Evolutionary conservation across 257 asterid species (phyloP), one percentile per base, ranked within the genome.

Genomic region (Nicotiana undulata): DNA sequence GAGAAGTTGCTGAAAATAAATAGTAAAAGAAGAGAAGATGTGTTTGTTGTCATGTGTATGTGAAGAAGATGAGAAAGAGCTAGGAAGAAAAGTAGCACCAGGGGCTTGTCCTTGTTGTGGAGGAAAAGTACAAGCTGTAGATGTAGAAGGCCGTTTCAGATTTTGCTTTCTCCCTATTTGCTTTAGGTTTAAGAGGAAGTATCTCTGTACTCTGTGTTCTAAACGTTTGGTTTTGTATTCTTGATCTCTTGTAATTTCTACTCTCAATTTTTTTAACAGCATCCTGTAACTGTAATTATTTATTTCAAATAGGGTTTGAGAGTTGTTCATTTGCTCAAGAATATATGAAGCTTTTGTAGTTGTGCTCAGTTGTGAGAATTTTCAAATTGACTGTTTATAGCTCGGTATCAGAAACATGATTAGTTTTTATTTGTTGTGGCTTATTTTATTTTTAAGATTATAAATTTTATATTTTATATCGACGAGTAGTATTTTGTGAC

Each of bases 61-160:
- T 79, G 82, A 66, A 17, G 84, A 86, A 83, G 90, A 86, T 81
- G 92, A 92, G 63, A 86, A 80, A 81, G 94, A 90, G 85, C 46
- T 90, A 1, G 87, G 89, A 51, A 80, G 90, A 85, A 85, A 87
- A 55, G 84, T 76, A 80, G 92, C 90, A 82, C 67, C 90, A 68
- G 92, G 97, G 0, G 17, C 77, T 46, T 86, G 97, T 86, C 92
- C 92, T 7, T 86, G 63, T 79, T 90, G 92, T 85, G 90, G 89
- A 65, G 95, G 97, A 0, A 88, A 89, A 75, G 97, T 92, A 46
- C 84, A 87, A 6, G 91, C 95, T 2, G 86, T 89, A 3, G 92
- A 88, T 79, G 86, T 89, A 26, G 76, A 83, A 67, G 83, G 89
- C 26, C 86, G 53, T 2, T 87, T 82, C 79, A 76, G 86, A 17